A percentile compares a stretch with the other conserved stretches of the same genome.
These are phyloP conservation scores for Phaeotremella skinneri DNA, from an alignment of 768 basidiomycete species.

Conservation along the genomic window DNA sequence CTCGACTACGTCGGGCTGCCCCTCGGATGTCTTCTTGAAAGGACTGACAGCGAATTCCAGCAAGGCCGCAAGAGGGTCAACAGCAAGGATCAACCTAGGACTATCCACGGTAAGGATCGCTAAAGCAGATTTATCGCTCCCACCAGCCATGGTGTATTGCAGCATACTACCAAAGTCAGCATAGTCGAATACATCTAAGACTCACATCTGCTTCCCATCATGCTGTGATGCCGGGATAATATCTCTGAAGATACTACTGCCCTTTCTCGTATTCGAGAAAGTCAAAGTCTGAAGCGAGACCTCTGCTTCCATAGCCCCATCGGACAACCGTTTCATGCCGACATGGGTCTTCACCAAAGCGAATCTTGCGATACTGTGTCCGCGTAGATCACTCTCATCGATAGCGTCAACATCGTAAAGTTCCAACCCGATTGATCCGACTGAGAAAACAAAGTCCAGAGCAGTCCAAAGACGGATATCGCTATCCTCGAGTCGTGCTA, in stretches of 20 bases:
- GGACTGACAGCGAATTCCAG: constrained; percentile 75
- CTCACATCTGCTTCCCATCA: constrained; percentile 71
- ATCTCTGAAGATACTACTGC: constrained; percentile 81
- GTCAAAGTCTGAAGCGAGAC: constrained; percentile 86
- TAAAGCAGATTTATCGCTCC: constrained; percentile 60
- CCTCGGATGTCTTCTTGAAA: constrained; percentile 45
- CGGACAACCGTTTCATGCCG: constrained; percentile 74
- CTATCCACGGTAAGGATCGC: constrained; percentile 86
- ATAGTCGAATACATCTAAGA: not conserved
- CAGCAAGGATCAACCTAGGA: constrained; percentile 84
- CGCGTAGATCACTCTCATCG: constrained; percentile 61
- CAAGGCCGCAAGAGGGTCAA: constrained; percentile 87
- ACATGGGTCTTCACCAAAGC: constrained; percentile 75
- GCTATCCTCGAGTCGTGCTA: constrained; percentile 33
- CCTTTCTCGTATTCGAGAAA: constrained; percentile 80
- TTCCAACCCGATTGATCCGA: constrained; percentile 75
- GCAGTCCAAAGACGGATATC: constrained; percentile 61
- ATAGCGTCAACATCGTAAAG: constrained; percentile 72
- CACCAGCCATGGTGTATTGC: constrained; percentile 75
- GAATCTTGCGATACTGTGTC: constrained; percentile 80
- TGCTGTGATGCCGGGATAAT: constrained; percentile 91
- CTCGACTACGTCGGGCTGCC: constrained; percentile 17
- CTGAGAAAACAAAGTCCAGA: constrained; percentile 69
- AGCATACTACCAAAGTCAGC: constrained; percentile 60
- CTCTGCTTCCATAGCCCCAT: constrained; percentile 83